Base-by-base conservation (phyloP, 257 asterid species). In the Verbena officinalis region DNA sequence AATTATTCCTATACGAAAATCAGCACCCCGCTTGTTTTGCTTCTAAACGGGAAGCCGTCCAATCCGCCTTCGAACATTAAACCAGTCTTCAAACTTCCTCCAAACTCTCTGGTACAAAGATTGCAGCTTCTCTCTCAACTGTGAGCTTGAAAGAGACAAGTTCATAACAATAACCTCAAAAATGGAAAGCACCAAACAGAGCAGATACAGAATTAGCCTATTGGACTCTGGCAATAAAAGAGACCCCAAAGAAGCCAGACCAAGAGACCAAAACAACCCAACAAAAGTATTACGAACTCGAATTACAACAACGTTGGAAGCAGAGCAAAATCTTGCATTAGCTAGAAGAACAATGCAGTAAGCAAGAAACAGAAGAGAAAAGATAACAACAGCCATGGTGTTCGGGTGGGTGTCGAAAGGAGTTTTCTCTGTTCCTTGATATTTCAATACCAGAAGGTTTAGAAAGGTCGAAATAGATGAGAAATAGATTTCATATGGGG, bases 331-430 rank as follows among this genome's bases (percentile, higher is more conserved):
- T n/a, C 60, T 14, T 24, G 40, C 38, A 12, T 24, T 15, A 5
- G 44, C 10, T 27, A 17, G 17, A 2, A 17, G 46, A 20, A 31
- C 17, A 2, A 17, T 19, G 51, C n/a, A 64, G 60, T 19, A 64
- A 6, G n/a, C 70, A 12, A 64, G 62, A 15, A 51, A 9, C 43
- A 64, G 22, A 21, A 52, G 9, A 9, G 53, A 21, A 11, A 64
- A 3, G 31, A 64, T 11, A 1, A 62, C 54, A 5, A 39, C 49
- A 22, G 31, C 5, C 50, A 15, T 52, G 27, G 70, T 64, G 22
- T 64, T 64, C 16, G 70, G 70, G 42, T 64, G 62, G 13, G 70
- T 52, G 3, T 64, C 62, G 17, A 51, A 64, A 3, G 62, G 70
- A 22, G 51, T 38, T 3, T 16, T 38, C 2, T 34, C 20, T 43